Evolutionary conservation across 441 rosid species (phyloP), one percentile per base, ranked within the genome.

Genomic region (Rhodomyrtus psidioides): DNA sequence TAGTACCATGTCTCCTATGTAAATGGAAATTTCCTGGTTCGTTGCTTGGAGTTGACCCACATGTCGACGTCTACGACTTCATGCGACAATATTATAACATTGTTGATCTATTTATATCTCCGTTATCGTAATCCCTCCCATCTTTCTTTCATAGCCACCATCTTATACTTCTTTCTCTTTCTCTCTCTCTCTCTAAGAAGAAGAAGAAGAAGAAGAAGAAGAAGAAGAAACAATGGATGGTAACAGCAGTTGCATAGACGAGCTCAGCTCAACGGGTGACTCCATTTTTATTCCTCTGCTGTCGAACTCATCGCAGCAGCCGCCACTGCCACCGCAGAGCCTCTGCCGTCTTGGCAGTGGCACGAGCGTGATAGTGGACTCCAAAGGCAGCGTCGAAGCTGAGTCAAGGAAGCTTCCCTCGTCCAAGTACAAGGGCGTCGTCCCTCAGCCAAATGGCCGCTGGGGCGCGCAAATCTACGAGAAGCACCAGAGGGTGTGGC

Each of bases 391-490:
- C 23, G 92, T 91, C 4, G 99, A 97, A 56, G 97, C 97, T 1
- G 98, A 97, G 86, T 97, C 99, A 2, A 92, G 95, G 53, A 97
- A 96, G 90, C 94, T 97, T n/a, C 99, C 99, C 8, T 95, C 98
- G 16, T 97, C 99, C 5, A 94, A 92, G 84, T 97, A 91, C 92
- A 97, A 97, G 89, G 99, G 99, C 2, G 98, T 97, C 8, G 99
- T 97, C 59, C 98, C 98, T 7, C 98, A 97, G 81, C 99, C 99
- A 0, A 97, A 97, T 87, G 99, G 98, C 83, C 94, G 98, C 2
- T 97, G 99, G 99, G 98, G 99, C 1, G 97, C 99, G 28, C 98
- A 97, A 95, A 96, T 96, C 81, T 96, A 96, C 93, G 98, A 95
- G 96, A 96, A 96, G 89, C 99, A 96, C 85, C 98, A 95, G 74